phyloP scores from a whole-genome alignment of 768 basidiomycete species.

The Pleurotus cornucopiae region DNA sequence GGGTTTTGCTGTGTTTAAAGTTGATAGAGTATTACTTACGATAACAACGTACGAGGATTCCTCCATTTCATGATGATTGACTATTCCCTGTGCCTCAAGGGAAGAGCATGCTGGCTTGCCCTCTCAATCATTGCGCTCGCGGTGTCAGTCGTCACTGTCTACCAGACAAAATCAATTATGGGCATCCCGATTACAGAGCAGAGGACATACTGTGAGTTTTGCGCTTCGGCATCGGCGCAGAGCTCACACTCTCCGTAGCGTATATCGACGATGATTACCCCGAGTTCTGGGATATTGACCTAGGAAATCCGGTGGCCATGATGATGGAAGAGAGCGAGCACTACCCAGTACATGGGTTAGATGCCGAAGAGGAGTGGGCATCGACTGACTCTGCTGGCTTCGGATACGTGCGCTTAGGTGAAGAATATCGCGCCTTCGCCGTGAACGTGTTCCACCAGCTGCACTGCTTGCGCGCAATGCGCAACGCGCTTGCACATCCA shows the following conservation, averaged over 20 bases:
- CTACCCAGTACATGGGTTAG: constrained; percentile 19
- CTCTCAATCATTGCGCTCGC: neutral
- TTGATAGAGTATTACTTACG: too few species aligned
- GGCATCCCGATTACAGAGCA: neutral
- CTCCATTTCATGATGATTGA: too few species aligned
- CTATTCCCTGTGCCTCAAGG: too few species aligned
- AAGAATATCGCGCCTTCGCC: constrained; percentile 22
- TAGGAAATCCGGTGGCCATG: constrained; percentile 14
- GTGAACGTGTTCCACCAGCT: constrained; percentile 29
- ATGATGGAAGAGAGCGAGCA: constrained; percentile 24
- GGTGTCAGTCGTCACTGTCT: neutral
- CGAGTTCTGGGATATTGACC: constrained; percentile 17
- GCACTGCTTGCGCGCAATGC: constrained; percentile 25
- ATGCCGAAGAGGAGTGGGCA: constrained; percentile 23
- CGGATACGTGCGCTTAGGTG: constrained; percentile 25
- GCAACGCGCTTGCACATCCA: constrained; percentile 7
- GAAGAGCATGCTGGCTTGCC: neutral
- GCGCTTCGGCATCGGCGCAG: neutral
- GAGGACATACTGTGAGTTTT: neutral
- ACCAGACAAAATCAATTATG: neutral
- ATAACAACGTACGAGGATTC: too few species aligned
- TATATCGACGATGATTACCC: constrained; percentile 27
- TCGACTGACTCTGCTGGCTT: constrained; percentile 21
- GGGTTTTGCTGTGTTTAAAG: too few species aligned
- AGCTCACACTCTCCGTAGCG: constrained; percentile 13